A percentile compares a stretch with the other conserved stretches of the same genome.
Evolutionary conservation across 345 rosid species (phyloP).

Genomic region (Combretum micranthum): DNA sequence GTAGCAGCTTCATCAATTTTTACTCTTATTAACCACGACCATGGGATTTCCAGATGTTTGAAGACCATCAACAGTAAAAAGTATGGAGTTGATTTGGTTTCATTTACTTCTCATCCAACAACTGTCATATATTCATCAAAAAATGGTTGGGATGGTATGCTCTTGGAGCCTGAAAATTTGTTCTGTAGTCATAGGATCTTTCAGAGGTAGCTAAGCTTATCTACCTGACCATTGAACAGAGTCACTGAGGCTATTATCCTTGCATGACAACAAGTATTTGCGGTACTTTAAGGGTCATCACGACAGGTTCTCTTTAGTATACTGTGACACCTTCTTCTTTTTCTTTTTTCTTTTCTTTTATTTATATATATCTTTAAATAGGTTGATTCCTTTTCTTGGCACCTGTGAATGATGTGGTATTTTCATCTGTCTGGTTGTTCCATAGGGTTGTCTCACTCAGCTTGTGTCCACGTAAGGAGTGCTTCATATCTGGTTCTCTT

Average conservation of each 20-base stretch:
- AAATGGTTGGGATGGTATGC: constrained; percentile 98
- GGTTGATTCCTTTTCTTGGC: constrained; percentile 1
- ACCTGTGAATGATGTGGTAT: neutral
- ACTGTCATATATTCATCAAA: constrained; percentile 93
- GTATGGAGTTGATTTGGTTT: constrained; percentile 94
- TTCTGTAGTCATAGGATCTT: neutral
- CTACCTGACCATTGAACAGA: constrained; percentile 32
- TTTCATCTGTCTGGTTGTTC: constrained; percentile 1
- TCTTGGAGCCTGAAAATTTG: constrained; percentile 4
- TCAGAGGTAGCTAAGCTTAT: constrained; percentile 4
- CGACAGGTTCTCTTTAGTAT: constrained; percentile 57
- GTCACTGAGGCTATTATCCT: constrained; percentile 79
- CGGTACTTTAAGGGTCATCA: constrained; percentile 96
- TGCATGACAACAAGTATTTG: constrained; percentile 95
- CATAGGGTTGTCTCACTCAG: constrained; percentile 91
- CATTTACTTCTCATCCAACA: constrained; percentile 62
- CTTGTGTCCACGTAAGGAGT: constrained; percentile 76
- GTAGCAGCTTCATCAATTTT: neutral
- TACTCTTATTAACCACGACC: neutral
- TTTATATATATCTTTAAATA: neutral
- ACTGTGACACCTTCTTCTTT: constrained; percentile 1
- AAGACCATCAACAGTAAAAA: constrained; percentile 77
- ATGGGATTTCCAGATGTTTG: constrained; percentile 53
- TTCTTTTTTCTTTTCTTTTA: neutral
- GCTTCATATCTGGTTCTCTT: constrained; percentile 89